Evolutionary conservation across 257 asterid genomes (phyloP).

Genomic region (Nicotiana benthamiana): DNA sequence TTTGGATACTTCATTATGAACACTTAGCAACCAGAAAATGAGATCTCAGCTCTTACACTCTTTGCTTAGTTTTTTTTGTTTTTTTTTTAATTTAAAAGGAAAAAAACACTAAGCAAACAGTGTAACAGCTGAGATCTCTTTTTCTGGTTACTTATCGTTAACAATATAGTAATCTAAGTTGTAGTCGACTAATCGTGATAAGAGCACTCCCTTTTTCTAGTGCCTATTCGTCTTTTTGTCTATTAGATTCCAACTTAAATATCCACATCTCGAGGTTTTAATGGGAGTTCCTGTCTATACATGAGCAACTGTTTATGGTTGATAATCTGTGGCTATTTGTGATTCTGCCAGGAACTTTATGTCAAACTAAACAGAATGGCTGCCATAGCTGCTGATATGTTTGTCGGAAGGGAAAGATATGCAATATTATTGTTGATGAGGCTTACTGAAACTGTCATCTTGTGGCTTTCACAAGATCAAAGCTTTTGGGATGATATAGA

Average conservation of each 20-base stretch:
- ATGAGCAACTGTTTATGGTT: neutral
- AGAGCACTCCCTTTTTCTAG: neutral
- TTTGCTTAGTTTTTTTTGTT: too few relatives aligned
- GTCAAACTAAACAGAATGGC: slow-evolving; percentile 87
- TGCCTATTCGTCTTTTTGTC: neutral
- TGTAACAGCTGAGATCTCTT: neutral
- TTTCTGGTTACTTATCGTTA: neutral
- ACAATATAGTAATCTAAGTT: neutral
- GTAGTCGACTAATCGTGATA: neutral
- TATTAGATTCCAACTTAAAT: neutral
- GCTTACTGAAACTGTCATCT: slow-evolving; percentile 91
- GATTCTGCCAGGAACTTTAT: slow-evolving; percentile 66
- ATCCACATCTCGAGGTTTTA: neutral
- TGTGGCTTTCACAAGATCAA: slow-evolving; percentile 96
- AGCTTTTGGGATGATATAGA: slow-evolving; percentile 94
- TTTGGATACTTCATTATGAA: neutral
- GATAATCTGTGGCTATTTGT: slow-evolving; percentile 11
- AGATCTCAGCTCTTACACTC: too few relatives aligned
- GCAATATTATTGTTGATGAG: slow-evolving; percentile 87
- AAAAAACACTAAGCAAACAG: neutral
- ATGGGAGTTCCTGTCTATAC: neutral
- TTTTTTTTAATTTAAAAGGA: too few relatives aligned
- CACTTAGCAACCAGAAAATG: neutral
- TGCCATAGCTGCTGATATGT: slow-evolving; percentile 83
- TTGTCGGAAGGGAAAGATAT: slow-evolving; percentile 93